Base-by-base conservation (phyloP, 129 eudicot genomes). In the Flaveria bidentis region DNA sequence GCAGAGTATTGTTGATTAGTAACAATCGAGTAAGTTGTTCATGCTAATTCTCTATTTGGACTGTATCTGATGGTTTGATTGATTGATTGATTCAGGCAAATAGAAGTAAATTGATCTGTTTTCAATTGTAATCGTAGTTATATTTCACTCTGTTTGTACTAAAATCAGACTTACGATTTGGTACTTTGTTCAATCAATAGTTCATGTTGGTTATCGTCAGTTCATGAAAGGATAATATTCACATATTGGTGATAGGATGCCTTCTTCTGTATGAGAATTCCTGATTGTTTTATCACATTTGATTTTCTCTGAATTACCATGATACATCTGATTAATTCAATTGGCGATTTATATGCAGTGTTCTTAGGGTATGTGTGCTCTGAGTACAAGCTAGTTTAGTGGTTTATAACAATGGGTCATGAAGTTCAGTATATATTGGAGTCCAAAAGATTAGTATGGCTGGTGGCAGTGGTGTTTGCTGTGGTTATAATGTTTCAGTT, bases 381-480 rank as follows among this genome's bases (percentile, higher is more conserved):
- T 30, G 74, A 6, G 42, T 45, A 52, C 60, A 56, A 49, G 50
- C 71, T 69, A 55, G 28, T 63, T n/a, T 25, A 17, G 66, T 49
- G 74, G 25, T 76, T 69, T 57, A 26, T 25, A 28, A 76, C 56
- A 13, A 86, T 91, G 96, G 86, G 82, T 74, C 57, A 64, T 41
- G 84, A 86, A 78, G 67, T 75, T 71, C 77, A 44, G 42, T 67
- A 78, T 42, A 53, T 76, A 60, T 69, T 75, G 68, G 93, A 89
- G 42, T 65, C 72, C 20, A 88, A 85, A 80, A 87, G 87, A 77
- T 81, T 88, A 55, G 53, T 89, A 42, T 91, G 93, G 96, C 71
- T 94, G n/a, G 79, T 89, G 61, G 93, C 86, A 12, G 65, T 82
- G 23, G 80, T 82, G 18, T 91, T 94, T 57, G 87, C 89, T 7